phyloP scores from a whole-genome alignment of 1,284 basidiomycete species.

The Blastosporella zonata region DNA sequence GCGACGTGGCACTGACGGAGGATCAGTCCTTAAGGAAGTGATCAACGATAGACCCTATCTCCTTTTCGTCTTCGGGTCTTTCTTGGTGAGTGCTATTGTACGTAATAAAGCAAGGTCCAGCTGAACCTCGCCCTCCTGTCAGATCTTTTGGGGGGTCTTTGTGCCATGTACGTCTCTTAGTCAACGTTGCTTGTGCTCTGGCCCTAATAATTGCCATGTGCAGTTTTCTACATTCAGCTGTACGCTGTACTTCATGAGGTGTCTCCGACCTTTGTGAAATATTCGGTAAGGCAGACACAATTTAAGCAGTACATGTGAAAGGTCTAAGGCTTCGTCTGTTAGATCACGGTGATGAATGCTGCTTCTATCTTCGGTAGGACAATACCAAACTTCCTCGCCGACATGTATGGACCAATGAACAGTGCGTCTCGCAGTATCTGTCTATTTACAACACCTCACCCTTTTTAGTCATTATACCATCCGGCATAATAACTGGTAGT shows the following conservation, averaged over 20 bases:
- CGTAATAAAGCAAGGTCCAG: neutral
- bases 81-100: slow-evolving; percentile 21
- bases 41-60: slow-evolving; percentile 31
- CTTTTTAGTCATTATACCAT: slow-evolving; percentile 36
- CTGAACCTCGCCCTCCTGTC: neutral
- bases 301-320: neutral
- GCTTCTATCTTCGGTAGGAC: slow-evolving; percentile 39
- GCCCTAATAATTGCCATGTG: neutral
- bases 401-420: slow-evolving; percentile 35
- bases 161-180: slow-evolving; percentile 29
- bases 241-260: slow-evolving; percentile 37
- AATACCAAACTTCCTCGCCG: slow-evolving; percentile 36
- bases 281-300: slow-evolving; percentile 29
- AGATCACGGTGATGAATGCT: slow-evolving; percentile 41
- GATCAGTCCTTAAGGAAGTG: slow-evolving; percentile 26
- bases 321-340: neutral
- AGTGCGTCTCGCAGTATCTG: slow-evolving; percentile 21
- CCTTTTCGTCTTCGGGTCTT: slow-evolving; percentile 28
- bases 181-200: neutral
- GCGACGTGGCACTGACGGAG: slow-evolving; percentile 18
- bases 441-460: slow-evolving; percentile 2
- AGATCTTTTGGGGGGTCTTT: slow-evolving; percentile 39
- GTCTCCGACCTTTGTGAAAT: slow-evolving; percentile 33
- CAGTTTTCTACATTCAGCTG: slow-evolving; percentile 45
- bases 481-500: slow-evolving; percentile 33